These are phyloP conservation scores for Lathyrus aphaca DNA, from an alignment of 306 rosid species.

Conservation along the genomic window DNA sequence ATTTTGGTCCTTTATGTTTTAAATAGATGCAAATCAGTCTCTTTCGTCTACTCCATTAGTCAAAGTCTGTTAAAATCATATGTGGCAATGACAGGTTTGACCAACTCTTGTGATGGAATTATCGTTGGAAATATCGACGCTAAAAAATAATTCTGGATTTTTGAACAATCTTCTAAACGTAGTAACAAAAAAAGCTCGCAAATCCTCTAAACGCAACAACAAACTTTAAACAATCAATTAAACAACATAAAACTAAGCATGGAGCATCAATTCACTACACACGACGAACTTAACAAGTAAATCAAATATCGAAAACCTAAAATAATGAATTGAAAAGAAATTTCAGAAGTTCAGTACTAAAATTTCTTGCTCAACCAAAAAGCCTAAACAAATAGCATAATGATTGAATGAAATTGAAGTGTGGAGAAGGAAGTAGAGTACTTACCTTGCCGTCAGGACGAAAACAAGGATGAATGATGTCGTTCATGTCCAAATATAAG, in stretches of 20 bases:
- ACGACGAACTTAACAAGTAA: slow-evolving; percentile 2
- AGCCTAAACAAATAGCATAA: not conserved
- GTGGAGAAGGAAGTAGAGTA: slow-evolving; percentile 13
- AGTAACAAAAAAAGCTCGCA: not conserved
- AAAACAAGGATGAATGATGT: slow-evolving; percentile 93
- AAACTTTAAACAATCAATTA: slow-evolving; percentile 8
- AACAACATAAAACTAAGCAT: not conserved
- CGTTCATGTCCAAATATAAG: slow-evolving; percentile 91
- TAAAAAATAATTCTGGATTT: no score
- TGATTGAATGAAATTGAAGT: not conserved
- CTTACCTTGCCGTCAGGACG: slow-evolving; percentile 93
- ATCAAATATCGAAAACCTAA: not conserved
- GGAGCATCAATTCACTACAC: not conserved
- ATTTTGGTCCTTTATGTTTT: no score
- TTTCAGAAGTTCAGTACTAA: slow-evolving; percentile 1
- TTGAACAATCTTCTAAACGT: no score
- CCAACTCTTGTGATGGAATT: no score
- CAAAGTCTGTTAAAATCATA: no score
- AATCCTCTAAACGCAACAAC: slow-evolving; percentile 17
- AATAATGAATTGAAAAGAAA: slow-evolving; percentile 15
- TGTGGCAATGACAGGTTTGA: no score
- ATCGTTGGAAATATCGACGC: no score
- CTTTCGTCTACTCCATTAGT: no score
- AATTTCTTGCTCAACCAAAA: slow-evolving; percentile 5
- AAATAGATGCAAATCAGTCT: no score